phyloP scores from a whole-genome alignment of 2,329 filamentous ascomycete species.

The Neoscytalidium dimidiatum region DNA sequence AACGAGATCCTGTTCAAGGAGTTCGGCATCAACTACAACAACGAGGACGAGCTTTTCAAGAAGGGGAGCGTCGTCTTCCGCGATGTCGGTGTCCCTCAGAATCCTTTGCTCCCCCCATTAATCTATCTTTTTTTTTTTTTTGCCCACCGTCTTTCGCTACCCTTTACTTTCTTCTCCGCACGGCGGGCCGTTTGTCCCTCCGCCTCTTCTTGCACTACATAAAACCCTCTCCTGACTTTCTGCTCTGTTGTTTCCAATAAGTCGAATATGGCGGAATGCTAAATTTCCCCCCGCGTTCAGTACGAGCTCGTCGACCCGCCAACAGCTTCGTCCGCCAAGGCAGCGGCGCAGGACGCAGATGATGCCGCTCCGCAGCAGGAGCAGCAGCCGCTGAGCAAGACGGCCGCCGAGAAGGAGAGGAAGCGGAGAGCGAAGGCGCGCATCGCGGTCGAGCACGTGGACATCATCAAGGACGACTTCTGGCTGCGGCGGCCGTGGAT shows the following conservation, averaged over 20 bases:
- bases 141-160: too few relatives aligned
- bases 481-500: slow-evolving; percentile 86
- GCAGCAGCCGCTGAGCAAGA: slow-evolving; percentile 61
- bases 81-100: slow-evolving; percentile 65
- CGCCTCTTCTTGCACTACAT: not conserved
- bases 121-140: not conserved
- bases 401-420: slow-evolving; percentile 79
- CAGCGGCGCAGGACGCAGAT: slow-evolving; percentile 36
- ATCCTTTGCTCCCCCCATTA: too few relatives aligned
- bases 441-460: slow-evolving; percentile 80
- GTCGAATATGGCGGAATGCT: too few relatives aligned
- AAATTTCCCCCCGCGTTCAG: too few relatives aligned
- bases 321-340: slow-evolving; percentile 32
- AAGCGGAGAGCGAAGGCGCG: slow-evolving; percentile 80
- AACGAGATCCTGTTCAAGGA: slow-evolving; percentile 91
- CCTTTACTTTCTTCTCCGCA: not conserved
- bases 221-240: too few relatives aligned
- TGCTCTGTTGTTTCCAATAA: too few relatives aligned
- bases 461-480: slow-evolving; percentile 94
- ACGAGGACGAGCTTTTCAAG: slow-evolving; percentile 87
- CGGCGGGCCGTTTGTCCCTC: not conserved
- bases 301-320: slow-evolving; percentile 16
- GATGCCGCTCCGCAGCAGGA: not conserved
- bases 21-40: slow-evolving; percentile 97
- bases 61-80: slow-evolving; percentile 91